A percentile compares a stretch with the other conserved stretches of the same genome.
These are phyloP conservation scores for Oryza australiensis DNA, from an alignment of 176 grass and related monocot species.

Conservation along the genomic window DNA sequence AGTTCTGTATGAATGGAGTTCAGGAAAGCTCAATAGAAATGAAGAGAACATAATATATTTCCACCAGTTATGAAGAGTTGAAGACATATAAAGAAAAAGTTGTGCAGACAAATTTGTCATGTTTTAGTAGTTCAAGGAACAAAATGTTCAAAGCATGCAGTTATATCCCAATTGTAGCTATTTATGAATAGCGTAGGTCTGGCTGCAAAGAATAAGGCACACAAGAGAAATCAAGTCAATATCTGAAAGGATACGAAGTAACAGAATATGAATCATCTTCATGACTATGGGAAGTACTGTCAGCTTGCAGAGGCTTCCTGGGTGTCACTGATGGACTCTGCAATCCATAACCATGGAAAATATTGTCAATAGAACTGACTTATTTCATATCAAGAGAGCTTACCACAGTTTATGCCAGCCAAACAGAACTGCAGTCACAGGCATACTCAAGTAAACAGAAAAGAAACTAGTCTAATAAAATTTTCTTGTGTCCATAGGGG, in stretches of 20 bases:
- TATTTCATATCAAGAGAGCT: constrained; percentile 19
- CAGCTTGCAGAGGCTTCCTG: constrained; percentile 58
- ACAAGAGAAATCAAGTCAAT: constrained; percentile 7
- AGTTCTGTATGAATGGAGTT: constrained; percentile 48
- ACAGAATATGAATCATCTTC: constrained; percentile 67
- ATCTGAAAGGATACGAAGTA: constrained; percentile 73
- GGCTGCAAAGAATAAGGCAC: neutral
- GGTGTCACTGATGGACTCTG: constrained; percentile 56
- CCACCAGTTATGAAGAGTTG: neutral
- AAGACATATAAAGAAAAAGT: neutral
- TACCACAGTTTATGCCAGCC: constrained; percentile 5
- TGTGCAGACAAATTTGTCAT: neutral
- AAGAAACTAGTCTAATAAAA: neutral
- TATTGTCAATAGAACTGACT: constrained; percentile 21
- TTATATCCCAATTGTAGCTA: neutral
- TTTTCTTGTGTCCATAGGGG: neutral
- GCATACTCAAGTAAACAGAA: neutral
- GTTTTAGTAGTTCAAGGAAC: neutral
- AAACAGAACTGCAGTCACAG: constrained; percentile 11
- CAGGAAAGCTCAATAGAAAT: constrained; percentile 37
- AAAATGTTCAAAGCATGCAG: neutral
- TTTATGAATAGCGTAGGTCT: neutral
- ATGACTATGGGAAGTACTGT: constrained; percentile 58
- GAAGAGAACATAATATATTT: neutral
- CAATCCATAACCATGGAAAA: constrained; percentile 17